A percentile compares a stretch with the other conserved stretches of the same genome.
Evolutionary conservation across 257 asterid genomes (phyloP).

Genomic region (Gentiana macrophylla): DNA sequence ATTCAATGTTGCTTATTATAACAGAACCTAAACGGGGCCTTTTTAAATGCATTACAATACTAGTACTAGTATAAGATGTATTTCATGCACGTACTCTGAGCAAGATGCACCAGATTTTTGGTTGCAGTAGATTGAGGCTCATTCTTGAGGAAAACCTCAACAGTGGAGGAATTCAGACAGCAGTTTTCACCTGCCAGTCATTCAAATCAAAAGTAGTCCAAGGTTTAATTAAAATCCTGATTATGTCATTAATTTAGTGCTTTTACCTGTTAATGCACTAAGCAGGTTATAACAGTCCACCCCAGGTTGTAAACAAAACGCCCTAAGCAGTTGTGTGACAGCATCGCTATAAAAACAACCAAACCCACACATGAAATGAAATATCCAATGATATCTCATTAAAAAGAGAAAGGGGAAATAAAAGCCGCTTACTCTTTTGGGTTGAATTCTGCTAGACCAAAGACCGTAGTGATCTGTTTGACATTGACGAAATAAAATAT

Average conservation of each 20-base stretch:
- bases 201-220: background rate
- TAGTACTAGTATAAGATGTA: background rate
- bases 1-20: background rate
- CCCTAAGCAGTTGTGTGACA: slow-evolving; percentile 14
- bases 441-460: slow-evolving; percentile 53
- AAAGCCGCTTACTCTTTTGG: slow-evolving; percentile 19
- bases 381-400: background rate
- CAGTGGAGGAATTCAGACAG: slow-evolving; percentile 22
- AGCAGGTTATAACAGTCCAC: slow-evolving; percentile 20
- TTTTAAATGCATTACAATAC: background rate
- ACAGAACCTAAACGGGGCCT: background rate
- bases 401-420: background rate
- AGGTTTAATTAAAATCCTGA: background rate
- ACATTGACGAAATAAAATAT: background rate
- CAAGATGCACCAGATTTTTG: slow-evolving; percentile 36
- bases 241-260: background rate
- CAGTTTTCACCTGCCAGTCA: slow-evolving; percentile 22
- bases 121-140: slow-evolving; percentile 41
- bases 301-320: slow-evolving; percentile 16
- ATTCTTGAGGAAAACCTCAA: slow-evolving; percentile 15
- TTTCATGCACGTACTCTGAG: slow-evolving; percentile 26
- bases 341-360: slow-evolving; percentile 15
- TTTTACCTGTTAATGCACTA: slow-evolving; percentile 28
- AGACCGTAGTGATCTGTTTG: slow-evolving; percentile 45
- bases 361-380: background rate